Base-by-base conservation (phyloP, 2,329 filamentous ascomycete genomes). In the Orbilia javanica region DNA sequence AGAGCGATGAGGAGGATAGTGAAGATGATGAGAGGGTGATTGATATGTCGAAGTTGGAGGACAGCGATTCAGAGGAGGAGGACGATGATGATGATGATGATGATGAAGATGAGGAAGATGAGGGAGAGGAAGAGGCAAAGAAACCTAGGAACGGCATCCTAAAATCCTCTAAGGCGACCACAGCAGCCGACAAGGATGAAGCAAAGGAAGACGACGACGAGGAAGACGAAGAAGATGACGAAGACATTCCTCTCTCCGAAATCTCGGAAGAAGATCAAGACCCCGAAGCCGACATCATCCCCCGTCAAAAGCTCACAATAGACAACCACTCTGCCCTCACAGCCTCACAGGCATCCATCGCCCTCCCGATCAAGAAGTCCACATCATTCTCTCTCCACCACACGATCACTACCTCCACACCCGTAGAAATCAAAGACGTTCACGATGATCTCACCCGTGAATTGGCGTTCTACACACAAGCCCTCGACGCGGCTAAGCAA, bases 391-490 rank as follows among this genome's bases (percentile, higher is more conserved):
- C 90, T 79, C 90, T 91, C 82, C 92, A 97, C 85, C 93, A 97
- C 85, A 89, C 90, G 46, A 85, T 98, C 66, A 88, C 90, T 18
- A 90, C 92, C 44, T 84, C 87, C 68, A 88, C 88, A 81, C 88
- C 90, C 1, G 91, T 93, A 29, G 87, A 89, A 46, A 93, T 98
- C 82, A 87, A 89, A 73, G 94, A 98, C 83, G 89, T 96, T 78
- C 91, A 95, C 80, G 95, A 99, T 83, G 96, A 99, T 84, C 88
- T 97, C 72, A 92, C 91, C 85, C 93, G 96, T 80, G 96, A 99
- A 86, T 88, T 97, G 39, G 92, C 93, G 60, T 97, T 99, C 86
- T 96, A 97, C 87, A 90, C 92, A 81, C 94, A 98, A 86, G 92
- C 92, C 57, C 89, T 97, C 44, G 90, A 92, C 39, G 93, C 93